Evolutionary conservation across 371 early-diverging fungal genomes (phyloP).

Genomic region (Encephalitozoon cuniculi): DNA sequence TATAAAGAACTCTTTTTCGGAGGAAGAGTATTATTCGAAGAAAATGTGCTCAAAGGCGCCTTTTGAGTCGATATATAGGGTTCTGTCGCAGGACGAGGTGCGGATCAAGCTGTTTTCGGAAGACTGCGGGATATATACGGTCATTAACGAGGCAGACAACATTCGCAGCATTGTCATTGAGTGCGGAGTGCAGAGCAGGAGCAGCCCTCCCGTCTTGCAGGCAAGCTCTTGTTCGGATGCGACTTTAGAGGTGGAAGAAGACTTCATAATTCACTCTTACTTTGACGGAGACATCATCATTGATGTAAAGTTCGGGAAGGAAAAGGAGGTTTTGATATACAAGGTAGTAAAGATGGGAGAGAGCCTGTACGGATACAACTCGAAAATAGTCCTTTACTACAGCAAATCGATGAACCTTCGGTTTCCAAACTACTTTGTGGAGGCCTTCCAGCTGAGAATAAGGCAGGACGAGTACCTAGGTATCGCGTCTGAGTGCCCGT

Average conservation of each 20-base stretch:
- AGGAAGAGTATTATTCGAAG: not conserved
- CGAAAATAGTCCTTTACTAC: constrained; percentile 1
- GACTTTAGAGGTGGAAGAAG: not conserved
- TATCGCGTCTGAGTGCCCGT: not conserved
- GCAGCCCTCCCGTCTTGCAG: not conserved
- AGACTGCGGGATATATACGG: not conserved
- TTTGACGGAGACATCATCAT: not conserved
- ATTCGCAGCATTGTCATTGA: not conserved
- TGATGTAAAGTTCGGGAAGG: constrained; percentile 10
- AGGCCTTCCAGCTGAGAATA: constrained; percentile 19
- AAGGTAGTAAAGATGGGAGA: not conserved
- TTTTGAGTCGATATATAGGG: not conserved
- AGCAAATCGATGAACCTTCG: not conserved
- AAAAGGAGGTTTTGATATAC: not conserved
- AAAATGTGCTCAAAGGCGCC: not conserved
- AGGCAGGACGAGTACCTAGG: constrained; percentile 16
- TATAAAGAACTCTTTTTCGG: not conserved
- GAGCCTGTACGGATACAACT: not conserved
- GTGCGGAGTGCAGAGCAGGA: not conserved
- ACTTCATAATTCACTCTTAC: constrained; percentile 20
- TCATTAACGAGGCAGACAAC: not conserved
- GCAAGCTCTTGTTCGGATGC: not conserved
- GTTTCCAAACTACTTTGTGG: constrained; percentile 29
- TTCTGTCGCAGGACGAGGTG: not conserved
- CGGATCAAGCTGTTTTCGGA: constrained; percentile 19